A percentile compares a stretch with the other conserved stretches of the same genome.
phyloP scores from a whole-genome alignment of 805 yeast species.

The Komagataella kurtzmanii region DNA sequence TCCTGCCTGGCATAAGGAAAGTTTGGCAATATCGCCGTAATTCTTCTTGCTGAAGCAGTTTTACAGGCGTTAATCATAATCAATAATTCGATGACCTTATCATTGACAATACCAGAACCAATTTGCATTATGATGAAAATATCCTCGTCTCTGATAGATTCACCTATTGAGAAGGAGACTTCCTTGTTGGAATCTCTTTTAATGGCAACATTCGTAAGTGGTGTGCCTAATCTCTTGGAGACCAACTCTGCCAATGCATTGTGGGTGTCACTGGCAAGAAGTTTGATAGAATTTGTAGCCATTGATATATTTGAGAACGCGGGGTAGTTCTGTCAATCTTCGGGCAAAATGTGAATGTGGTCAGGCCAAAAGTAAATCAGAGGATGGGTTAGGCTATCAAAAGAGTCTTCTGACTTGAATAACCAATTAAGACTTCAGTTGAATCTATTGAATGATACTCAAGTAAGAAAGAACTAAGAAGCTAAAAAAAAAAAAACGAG shows the following conservation, averaged over 20 bases:
- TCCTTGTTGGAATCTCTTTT: slow-evolving; percentile 62
- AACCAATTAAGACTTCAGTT: not conserved
- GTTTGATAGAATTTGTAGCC: slow-evolving; percentile 63
- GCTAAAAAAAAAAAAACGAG: not conserved
- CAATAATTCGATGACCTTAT: slow-evolving; percentile 57
- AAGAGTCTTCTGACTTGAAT: not conserved
- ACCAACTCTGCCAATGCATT: slow-evolving; percentile 60
- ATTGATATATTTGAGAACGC: slow-evolving; percentile 16
- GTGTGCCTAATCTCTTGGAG: slow-evolving; percentile 42
- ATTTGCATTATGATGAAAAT: slow-evolving; percentile 69
- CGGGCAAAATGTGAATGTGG: not conserved
- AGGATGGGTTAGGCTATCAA: not conserved
- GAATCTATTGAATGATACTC: not conserved
- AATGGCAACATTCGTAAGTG: slow-evolving; percentile 47
- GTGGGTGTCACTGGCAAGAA: slow-evolving; percentile 57
- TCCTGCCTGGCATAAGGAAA: slow-evolving; percentile 88
- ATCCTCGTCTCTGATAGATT: slow-evolving; percentile 78
- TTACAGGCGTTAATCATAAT: slow-evolving; percentile 76
- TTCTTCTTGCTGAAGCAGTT: slow-evolving; percentile 71
- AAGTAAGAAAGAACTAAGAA: not conserved
- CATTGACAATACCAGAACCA: slow-evolving; percentile 69
- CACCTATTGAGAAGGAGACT: slow-evolving; percentile 65
- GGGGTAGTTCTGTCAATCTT: not conserved
- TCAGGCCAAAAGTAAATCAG: not conserved
- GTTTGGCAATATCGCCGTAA: slow-evolving; percentile 73